Evolutionary conservation across 768 basidiomycete species (phyloP), one percentile per base, ranked within the genome.

Genomic region (Suillus paluster): DNA sequence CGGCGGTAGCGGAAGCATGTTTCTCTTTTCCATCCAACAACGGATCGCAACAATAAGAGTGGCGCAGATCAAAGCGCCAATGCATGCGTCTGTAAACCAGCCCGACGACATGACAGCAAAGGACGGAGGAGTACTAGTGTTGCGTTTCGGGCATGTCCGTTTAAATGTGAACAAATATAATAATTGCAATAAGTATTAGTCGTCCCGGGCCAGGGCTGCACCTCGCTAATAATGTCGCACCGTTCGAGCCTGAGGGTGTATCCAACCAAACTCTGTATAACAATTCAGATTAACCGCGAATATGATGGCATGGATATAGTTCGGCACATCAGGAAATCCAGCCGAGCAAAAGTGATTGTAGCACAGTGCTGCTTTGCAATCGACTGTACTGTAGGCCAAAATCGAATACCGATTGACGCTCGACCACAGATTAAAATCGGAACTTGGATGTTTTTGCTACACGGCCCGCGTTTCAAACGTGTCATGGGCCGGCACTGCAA

Each of bases 1-100:
- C 17, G 70, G 69, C 8, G 70, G 70, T 12, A 69, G 49, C 3
- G 68, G 59, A 2, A 62, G 30, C 14, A 23, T 4, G 53, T 34
- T 52, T 30, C 58, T 62, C 46, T 68, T 62, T 42, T 41, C 61
- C 21, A 17, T 3, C 3, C n/a, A n/a, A n/a, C n/a, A n/a, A n/a
- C 34, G 56, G 64, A 14, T 36, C 25, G 44, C 59, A 7, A 57
- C 46, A 34, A 66, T 23, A 17, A 56, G 54, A 46, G 66, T 12
- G 27, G 50, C 63, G 53, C 52, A 63, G 34, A 71, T 30, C 45
- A 66, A 45, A 19, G 42, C 62, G 30, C 34, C 45, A 19, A 72
- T 36, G 54, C 53, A 66, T 46, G 36, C 58, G 61, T n/a, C 59
- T 59, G n/a, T n/a, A n/a, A n/a, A n/a, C 66, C 64, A 68, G 44